Conservation (phyloP, 1,139 yeast genomes). For the Suhomyces kunorum region DNA sequence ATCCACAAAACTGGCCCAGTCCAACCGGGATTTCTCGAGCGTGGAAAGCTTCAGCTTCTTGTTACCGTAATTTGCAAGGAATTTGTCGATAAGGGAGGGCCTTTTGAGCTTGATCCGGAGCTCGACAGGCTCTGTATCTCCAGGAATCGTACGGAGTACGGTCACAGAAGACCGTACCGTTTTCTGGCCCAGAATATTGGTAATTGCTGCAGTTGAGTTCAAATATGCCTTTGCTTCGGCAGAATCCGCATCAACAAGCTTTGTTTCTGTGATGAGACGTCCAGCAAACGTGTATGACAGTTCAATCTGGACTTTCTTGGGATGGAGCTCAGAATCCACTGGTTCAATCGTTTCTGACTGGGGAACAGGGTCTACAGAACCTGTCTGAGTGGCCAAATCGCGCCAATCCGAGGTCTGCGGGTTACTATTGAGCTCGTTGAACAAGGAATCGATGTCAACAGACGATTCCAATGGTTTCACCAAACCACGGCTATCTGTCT, state of each 20-base stretch:
- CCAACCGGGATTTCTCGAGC: slow-evolving; percentile 85
- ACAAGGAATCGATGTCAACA: slow-evolving; percentile 40
- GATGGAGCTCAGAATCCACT: slow-evolving; percentile 20
- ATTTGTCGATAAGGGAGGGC: slow-evolving; percentile 73
- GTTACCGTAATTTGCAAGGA: slow-evolving; percentile 33
- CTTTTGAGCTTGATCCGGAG: slow-evolving; percentile 56
- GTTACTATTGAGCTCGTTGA: slow-evolving; percentile 29
- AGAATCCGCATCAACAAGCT: slow-evolving; percentile 70
- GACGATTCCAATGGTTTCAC: slow-evolving; percentile 27
- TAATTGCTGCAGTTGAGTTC: slow-evolving; percentile 48
- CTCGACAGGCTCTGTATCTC: slow-evolving; percentile 33
- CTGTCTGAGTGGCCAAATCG: slow-evolving; percentile 16
- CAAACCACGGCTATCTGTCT: slow-evolving; percentile 28
- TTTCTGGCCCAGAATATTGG: slow-evolving; percentile 12
- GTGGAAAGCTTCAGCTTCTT: slow-evolving; percentile 75
- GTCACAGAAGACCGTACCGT: slow-evolving; percentile 34
- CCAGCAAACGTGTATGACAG: slow-evolving; percentile 91
- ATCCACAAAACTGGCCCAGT: slow-evolving; percentile 96
- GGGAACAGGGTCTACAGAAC: slow-evolving; percentile 36
- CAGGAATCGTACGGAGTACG: slow-evolving; percentile 39
- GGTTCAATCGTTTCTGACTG: slow-evolving; percentile 30
- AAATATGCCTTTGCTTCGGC: slow-evolving; percentile 87
- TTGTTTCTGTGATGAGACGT: slow-evolving; percentile 71
- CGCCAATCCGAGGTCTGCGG: slow-evolving; percentile 14
- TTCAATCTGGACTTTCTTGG: slow-evolving; percentile 65